Evolutionary conservation across 2,329 filamentous ascomycete species (phyloP), one percentile per base, ranked within the genome.

Genomic region (Akanthomyces uredinophilus): DNA sequence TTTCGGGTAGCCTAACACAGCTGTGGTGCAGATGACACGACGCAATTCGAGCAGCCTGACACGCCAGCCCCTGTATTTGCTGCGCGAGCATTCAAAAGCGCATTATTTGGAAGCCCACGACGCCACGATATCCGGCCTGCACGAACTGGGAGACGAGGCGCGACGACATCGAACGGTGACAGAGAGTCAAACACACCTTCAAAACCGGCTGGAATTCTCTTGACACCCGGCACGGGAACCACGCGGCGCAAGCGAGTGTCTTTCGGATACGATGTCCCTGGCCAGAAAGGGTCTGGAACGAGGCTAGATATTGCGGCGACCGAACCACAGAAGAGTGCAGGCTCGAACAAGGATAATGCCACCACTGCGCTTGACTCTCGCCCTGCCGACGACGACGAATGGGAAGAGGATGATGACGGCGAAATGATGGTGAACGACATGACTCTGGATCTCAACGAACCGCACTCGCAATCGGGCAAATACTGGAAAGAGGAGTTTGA

Each of bases 401-500:
- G 82, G 82, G 83, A 85, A 63, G 81, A 83, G 52, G 79, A 83
- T 8, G 77, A 77, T 14, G 74, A 77, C 4, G 76, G 78, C 18
- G 74, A 75, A 43, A 71, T 75, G 39, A 77, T 75, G 66, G 82
- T 85, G 57, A 79, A 82, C 60, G 88, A 92, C 67, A 76, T 87
- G 62, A 91, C 89, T 0, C 75, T 87, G 53, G 89, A 92, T 68
- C 76, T 91, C 54, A 88, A 88, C 65, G 87, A 91, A 68, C 90
- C 90, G 7, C 84, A 87, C 65, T 91, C 89, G 2, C 83, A 88
- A 63, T 92, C 89, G 4, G 90, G 89, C 7, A 86, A 83, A 68
- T 92, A 90, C 74, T 94, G 90, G 90, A 93, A 93, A 74, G 82
- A 84, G 27, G 85, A 92, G 70, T 93, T 90, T 68, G 83, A 91